These are phyloP conservation scores for Bryoglossum gracile DNA, from an alignment of 495 filamentous ascomycete species.

Conservation along the genomic window DNA sequence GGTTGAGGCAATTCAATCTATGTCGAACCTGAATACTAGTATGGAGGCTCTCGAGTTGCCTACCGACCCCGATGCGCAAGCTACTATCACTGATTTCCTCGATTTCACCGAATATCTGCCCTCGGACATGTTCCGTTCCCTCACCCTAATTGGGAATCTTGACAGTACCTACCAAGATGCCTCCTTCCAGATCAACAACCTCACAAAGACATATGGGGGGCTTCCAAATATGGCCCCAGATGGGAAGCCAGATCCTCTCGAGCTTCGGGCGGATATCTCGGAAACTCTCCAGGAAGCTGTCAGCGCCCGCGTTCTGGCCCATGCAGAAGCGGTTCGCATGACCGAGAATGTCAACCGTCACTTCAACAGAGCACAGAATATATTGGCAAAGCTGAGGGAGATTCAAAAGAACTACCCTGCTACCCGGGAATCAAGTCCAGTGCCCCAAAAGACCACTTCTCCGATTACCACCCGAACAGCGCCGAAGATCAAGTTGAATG, in stretches of 20 bases:
- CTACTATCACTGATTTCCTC: conserved; percentile 89
- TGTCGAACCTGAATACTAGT: conserved; percentile 18
- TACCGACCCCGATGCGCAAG: conserved; percentile 84
- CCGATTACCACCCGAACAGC: conserved; percentile 47
- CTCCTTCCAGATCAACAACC: conserved; percentile 59
- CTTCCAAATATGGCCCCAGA: conserved; percentile 44
- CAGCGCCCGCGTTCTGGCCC: conserved; percentile 65
- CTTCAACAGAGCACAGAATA: conserved; percentile 64
- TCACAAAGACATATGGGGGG: conserved; percentile 65
- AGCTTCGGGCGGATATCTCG: conserved; percentile 71
- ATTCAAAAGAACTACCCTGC: conserved; percentile 52
- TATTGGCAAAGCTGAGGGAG: conserved; percentile 72
- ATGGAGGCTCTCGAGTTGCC: conserved; percentile 21
- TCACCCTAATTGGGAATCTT: conserved; percentile 79
- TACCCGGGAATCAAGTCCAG: conserved; percentile 38
- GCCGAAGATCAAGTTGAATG: conserved; percentile 56
- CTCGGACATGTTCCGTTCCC: conserved; percentile 81
- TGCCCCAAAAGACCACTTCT: conserved; percentile 33
- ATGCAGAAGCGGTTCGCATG: conserved; percentile 77
- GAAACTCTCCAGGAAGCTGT: conserved; percentile 64
- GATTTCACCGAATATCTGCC: conserved; percentile 97
- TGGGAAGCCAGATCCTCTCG: conserved; percentile 31
- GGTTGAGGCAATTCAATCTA: conserved; percentile 22
- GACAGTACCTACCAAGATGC: conserved; percentile 62
- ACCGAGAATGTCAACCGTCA: conserved; percentile 72